phyloP scores from a whole-genome alignment of 129 eudicot species.

The Smallanthus sonchifolius region DNA sequence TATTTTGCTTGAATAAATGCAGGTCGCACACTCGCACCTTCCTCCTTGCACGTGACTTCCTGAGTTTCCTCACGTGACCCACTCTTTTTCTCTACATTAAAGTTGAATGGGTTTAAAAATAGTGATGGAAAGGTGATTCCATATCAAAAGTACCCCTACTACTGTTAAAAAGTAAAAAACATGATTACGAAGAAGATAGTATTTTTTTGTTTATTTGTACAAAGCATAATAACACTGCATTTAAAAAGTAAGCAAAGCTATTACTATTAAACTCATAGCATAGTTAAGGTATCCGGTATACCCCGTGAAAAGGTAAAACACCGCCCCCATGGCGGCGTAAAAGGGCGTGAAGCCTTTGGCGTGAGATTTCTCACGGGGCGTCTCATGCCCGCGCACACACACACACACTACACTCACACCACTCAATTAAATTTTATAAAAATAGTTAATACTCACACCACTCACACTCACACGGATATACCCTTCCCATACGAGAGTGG shows the following conservation, averaged over 20 bases:
- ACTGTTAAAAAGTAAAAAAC: slow-evolving; percentile 39
- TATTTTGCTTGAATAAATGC: slow-evolving; percentile 54
- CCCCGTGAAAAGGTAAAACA: too few relatives aligned
- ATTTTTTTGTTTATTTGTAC: slow-evolving; percentile 23
- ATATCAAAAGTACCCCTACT: slow-evolving; percentile 35
- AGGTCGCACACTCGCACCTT: slow-evolving; percentile 3
- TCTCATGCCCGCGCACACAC: too few relatives aligned
- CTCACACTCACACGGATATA: too few relatives aligned
- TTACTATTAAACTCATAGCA: too few relatives aligned
- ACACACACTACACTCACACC: too few relatives aligned
- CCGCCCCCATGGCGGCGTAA: too few relatives aligned
- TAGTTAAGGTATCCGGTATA: too few relatives aligned
- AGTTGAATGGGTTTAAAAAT: slow-evolving; percentile 39
- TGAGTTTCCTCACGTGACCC: slow-evolving; percentile 60
- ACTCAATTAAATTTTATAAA: too few relatives aligned
- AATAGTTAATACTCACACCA: too few relatives aligned
- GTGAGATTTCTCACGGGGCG: too few relatives aligned
- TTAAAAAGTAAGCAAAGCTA: slow-evolving; percentile 9
- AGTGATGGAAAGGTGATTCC: slow-evolving; percentile 45
- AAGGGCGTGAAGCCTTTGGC: too few relatives aligned
- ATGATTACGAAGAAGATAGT: slow-evolving; percentile 29
- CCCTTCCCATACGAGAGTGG: too few relatives aligned
- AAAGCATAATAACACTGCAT: slow-evolving; percentile 23
- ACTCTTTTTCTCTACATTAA: slow-evolving; percentile 32
- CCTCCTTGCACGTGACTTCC: slow-evolving; percentile 47